A percentile compares a stretch with the other conserved stretches of the same genome.
phyloP scores from a whole-genome alignment of 2,329 filamentous ascomycete species.

The Verticillium alfalfae region DNA sequence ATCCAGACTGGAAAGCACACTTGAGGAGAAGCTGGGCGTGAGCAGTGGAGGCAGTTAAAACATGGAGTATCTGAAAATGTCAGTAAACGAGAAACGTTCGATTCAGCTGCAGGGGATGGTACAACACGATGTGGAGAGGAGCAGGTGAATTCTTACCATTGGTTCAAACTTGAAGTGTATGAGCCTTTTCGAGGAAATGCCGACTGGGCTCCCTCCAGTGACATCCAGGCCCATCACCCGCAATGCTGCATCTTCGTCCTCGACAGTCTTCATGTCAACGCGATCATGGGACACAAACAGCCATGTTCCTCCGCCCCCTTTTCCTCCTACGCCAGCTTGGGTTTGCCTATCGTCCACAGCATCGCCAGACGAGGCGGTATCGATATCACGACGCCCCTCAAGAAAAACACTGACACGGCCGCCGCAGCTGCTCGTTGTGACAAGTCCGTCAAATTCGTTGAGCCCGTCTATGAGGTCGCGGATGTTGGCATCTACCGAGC shows the following conservation, averaged over 20 bases:
- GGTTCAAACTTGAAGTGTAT: slow-evolving; percentile 92
- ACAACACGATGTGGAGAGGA: background rate
- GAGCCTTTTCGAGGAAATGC: slow-evolving; percentile 31
- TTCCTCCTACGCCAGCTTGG: slow-evolving; percentile 67
- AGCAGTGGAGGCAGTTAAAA: slow-evolving; percentile 68
- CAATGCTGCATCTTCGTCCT: slow-evolving; percentile 14
- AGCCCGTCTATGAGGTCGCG: slow-evolving; percentile 71
- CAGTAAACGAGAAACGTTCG: background rate
- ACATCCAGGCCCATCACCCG: slow-evolving; percentile 34
- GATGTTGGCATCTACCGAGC: slow-evolving; percentile 75
- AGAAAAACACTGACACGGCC: slow-evolving; percentile 84
- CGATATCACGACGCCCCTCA: slow-evolving; percentile 57
- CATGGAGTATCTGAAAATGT: slow-evolving; percentile 69
- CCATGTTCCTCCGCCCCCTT: slow-evolving; percentile 80
- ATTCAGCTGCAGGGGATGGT: background rate
- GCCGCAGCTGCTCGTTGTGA: slow-evolving; percentile 91
- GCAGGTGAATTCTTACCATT: slow-evolving; percentile 58
- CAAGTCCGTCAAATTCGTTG: slow-evolving; percentile 68
- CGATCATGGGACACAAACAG: slow-evolving; percentile 83
- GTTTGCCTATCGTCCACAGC: slow-evolving; percentile 14
- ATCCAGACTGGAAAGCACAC: slow-evolving; percentile 75
- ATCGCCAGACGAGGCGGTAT: slow-evolving; percentile 3
- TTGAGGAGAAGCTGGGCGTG: slow-evolving; percentile 72
- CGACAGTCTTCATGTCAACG: slow-evolving; percentile 29
- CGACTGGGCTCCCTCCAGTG: slow-evolving; percentile 18